Conservation (phyloP, 306 rosid species). For the Begonia masoniana region DNA sequence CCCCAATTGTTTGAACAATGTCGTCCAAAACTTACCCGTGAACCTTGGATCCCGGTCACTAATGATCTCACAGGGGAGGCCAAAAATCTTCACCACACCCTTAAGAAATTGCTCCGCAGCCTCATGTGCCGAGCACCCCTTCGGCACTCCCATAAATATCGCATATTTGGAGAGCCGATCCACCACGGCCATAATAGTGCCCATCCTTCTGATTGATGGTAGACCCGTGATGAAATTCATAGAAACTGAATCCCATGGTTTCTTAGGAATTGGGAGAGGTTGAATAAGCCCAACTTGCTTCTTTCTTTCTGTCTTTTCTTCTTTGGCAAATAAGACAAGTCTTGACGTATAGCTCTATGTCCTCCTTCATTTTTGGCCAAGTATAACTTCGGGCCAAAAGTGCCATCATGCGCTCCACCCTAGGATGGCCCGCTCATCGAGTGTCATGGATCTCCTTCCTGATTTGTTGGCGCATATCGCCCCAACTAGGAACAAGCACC, state of each 20-base stretch:
- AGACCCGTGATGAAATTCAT: slow-evolving; percentile 8
- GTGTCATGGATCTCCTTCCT: neutral
- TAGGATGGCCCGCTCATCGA: neutral
- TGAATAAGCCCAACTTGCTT: neutral
- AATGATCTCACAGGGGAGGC: neutral
- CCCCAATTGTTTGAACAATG: neutral
- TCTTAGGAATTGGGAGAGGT: neutral
- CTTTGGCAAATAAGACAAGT: neutral
- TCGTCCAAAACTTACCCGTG: neutral
- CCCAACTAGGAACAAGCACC: neutral
- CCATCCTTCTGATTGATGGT: neutral
- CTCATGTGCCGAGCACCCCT: neutral
- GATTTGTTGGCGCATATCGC: neutral
- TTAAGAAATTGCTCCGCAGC: neutral
- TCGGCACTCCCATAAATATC: neutral
- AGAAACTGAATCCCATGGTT: neutral
- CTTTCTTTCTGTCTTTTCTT: neutral
- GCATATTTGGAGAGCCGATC: slow-evolving; percentile 1
- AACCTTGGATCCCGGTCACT: neutral
- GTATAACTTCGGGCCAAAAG: neutral
- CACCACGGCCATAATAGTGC: neutral
- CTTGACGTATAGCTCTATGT: neutral
- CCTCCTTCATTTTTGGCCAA: neutral
- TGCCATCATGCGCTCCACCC: neutral
- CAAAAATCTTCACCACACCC: neutral